Percentiles rank a stretch among this genome's conserved stretches.
These are phyloP conservation scores for Manihot esculenta DNA, from an alignment of 441 rosid genomes.

Conservation along the genomic window DNA sequence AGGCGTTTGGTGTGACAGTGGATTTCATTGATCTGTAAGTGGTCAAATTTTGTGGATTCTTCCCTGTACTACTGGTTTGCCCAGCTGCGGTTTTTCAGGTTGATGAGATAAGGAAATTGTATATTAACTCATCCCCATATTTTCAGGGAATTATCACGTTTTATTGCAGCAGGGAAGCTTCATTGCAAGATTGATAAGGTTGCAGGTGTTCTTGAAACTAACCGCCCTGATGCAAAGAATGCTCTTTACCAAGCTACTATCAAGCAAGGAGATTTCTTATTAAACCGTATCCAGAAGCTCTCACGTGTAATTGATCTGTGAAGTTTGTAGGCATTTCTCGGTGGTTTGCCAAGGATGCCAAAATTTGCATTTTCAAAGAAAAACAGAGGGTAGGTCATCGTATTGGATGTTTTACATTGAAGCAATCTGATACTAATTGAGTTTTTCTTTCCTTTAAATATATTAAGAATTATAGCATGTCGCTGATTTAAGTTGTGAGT, in stretches of 20 bases:
- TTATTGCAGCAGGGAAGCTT: conserved; percentile 95
- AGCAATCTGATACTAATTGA: conserved; percentile 15
- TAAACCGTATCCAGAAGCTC: conserved; percentile 96
- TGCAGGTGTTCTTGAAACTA: conserved; percentile 97
- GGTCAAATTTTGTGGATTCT: conserved; percentile 9
- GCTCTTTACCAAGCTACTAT: conserved; percentile 96
- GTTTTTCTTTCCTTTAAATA: neutral
- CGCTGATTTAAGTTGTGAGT: neutral
- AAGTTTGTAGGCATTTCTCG: conserved; percentile 21
- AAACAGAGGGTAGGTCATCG: neutral
- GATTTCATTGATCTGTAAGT: conserved; percentile 96
- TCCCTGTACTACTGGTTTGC: neutral
- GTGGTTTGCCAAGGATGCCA: conserved; percentile 7
- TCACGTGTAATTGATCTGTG: conserved; percentile 93
- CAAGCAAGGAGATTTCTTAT: conserved; percentile 94
- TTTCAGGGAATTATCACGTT: conserved; percentile 87
- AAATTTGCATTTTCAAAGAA: conserved; percentile 16
- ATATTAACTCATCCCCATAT: neutral
- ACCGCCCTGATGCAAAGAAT: conserved; percentile 95
- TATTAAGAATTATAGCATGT: conserved; percentile 9
- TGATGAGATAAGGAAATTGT: neutral
- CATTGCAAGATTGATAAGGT: conserved; percentile 99
- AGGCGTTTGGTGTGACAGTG: conserved; percentile 89
- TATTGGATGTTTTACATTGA: conserved; percentile 1
- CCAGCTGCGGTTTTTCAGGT: neutral